These are phyloP conservation scores for Ogataea chonburiensis DNA, from an alignment of 805 yeast species.

Conservation along the genomic window DNA sequence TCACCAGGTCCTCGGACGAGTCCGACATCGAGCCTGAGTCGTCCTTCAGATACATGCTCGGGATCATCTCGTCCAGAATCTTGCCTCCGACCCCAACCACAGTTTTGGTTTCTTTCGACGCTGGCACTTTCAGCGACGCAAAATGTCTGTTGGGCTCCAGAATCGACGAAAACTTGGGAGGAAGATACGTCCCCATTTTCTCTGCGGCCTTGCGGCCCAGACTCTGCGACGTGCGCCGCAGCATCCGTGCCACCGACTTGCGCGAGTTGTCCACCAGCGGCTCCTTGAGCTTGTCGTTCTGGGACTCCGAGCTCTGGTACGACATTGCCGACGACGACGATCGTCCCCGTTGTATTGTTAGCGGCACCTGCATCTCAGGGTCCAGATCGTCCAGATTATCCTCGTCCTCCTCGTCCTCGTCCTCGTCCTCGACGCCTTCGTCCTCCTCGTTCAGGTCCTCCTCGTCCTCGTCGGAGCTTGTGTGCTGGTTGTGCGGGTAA, in stretches of 20 bases:
- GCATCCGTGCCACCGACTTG: conserved; percentile 69
- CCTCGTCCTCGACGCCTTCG: conserved; percentile 28
- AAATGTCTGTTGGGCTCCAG: conserved; percentile 92
- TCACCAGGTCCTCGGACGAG: conserved; percentile 20
- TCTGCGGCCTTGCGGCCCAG: conserved; percentile 82
- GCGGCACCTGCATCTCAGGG: conserved; percentile 18
- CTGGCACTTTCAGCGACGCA: conserved; percentile 62
- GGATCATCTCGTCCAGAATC: conserved; percentile 25
- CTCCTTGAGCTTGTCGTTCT: conserved; percentile 37
- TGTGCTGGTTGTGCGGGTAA: conserved; percentile 24
- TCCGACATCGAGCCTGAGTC: conserved; percentile 18
- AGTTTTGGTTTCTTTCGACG: conserved; percentile 43
- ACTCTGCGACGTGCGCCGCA: conserved; percentile 74
- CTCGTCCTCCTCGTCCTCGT: conserved; percentile 23
- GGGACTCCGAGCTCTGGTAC: conserved; percentile 27
- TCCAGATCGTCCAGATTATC: conserved; percentile 20
- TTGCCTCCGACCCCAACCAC: conserved; percentile 48
- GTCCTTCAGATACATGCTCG: conserved; percentile 23
- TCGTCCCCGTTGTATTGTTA: conserved; percentile 16
- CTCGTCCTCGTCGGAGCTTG: conserved; percentile 37
- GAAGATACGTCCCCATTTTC: conserved; percentile 84
- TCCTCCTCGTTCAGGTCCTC: conserved; percentile 32
- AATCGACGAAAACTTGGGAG: conserved; percentile 79
- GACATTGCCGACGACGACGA: conserved; percentile 32
- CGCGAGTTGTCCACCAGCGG: conserved; percentile 73